Evolutionary conservation across 2,329 filamentous ascomycete genomes (phyloP), one percentile per base, ranked within the genome.

Genomic region (Ophiostoma montium): DNA sequence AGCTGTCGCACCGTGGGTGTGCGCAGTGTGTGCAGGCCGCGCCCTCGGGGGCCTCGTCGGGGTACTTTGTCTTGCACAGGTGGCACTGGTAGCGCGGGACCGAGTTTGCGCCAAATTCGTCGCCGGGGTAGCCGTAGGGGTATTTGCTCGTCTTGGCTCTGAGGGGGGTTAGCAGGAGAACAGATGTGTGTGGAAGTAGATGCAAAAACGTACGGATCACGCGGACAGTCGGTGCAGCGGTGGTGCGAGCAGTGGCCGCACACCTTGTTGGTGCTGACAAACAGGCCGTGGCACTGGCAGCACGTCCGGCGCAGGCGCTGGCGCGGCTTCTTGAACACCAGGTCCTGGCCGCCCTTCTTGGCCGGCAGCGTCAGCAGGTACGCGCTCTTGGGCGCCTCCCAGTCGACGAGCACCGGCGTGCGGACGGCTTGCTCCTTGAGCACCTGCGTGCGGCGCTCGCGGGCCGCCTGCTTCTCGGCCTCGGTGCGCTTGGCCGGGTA

Each of bases 211-310:
- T 75, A 87, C 74, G 86, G 86, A 59, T 87, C 80, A 57, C 86
- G 73, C 27, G 85, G 86, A 62, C 87, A 94, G 60, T 82, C 82
- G 35, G 79, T 85, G 68, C 87, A 94, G 48, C 86, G 80, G 47
- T 72, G 63, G 63, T 94, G 88, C 27, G 71, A 67, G 63, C 88
- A 94, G 35, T 70, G 70, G 8, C 70, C 64, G 62, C 88, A 94
- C 0, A 60, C 75, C 67, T 81, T 86, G 52, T 65, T 69, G 31
- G 72, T 69, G 6, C 70, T 59, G 2, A 65, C 63, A 60, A 88
- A 92, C 1, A 81, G 60, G 2, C 69, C 74, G 43, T 75, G 62
- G 62, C 88, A 94, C 57, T 77, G 71, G 64, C 94, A 87, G 62
- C 88, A 94, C 46, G 69, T 80, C 51, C 86, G 78, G 49, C 84